Evolutionary conservation across 148 eudicot species (phyloP).

Genomic region (Nyssa sinensis): DNA sequence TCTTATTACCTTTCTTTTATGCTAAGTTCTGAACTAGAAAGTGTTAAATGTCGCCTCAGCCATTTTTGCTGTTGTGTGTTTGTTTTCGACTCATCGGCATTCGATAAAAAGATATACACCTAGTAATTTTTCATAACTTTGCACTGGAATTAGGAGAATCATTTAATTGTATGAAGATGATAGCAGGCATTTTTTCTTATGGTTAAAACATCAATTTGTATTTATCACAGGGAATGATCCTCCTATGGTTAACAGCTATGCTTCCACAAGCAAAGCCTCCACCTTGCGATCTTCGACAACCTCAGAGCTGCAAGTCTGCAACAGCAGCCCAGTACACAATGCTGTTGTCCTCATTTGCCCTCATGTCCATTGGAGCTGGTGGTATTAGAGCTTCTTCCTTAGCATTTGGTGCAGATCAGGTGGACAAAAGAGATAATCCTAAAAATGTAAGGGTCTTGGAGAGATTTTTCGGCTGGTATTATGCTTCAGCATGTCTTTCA

Average conservation of each 20-base stretch:
- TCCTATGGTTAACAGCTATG: conserved; percentile 78
- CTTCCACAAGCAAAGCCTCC: conserved; percentile 66
- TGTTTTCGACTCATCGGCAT: background rate
- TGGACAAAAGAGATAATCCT: conserved; percentile 48
- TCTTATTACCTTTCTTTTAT: background rate
- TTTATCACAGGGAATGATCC: conserved; percentile 56
- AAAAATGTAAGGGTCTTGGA: conserved; percentile 53
- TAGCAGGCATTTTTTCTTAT: background rate
- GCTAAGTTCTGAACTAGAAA: no score
- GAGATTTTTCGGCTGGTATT: conserved; percentile 78
- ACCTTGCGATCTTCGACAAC: conserved; percentile 32
- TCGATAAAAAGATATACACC: no score
- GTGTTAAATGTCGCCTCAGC: background rate
- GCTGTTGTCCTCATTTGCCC: conserved; percentile 44
- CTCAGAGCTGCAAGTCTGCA: conserved; percentile 43
- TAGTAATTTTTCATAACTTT: no score
- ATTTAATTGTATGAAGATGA: background rate
- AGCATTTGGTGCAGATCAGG: conserved; percentile 91
- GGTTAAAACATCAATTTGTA: background rate
- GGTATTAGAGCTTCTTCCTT: conserved; percentile 79
- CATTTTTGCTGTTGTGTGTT: background rate
- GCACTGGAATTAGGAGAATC: no score
- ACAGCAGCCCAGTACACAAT: conserved; percentile 41
- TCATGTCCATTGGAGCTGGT: conserved; percentile 84
- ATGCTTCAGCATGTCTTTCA: conserved; percentile 51